These are phyloP conservation scores for Raffaelea deltoideospora DNA, from an alignment of 2,329 filamentous ascomycete species.

Conservation along the genomic window DNA sequence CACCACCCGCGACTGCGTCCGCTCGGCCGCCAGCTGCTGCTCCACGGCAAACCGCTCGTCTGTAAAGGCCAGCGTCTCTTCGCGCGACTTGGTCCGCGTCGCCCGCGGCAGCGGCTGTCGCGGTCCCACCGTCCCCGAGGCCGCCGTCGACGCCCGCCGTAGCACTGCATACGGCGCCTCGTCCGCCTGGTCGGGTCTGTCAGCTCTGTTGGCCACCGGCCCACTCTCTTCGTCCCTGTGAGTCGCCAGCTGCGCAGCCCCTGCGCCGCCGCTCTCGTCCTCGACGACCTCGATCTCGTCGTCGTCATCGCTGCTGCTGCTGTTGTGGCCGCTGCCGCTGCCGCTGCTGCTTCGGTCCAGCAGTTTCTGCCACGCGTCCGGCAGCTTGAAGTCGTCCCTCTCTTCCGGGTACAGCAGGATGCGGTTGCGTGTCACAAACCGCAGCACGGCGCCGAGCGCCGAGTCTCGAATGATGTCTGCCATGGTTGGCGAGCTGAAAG, in stretches of 20 bases:
- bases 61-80: conserved; percentile 13
- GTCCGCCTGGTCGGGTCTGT: conserved; percentile 5
- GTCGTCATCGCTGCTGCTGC: background rate
- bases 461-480: conserved; percentile 7
- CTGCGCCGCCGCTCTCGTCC: background rate
- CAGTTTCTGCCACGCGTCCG: conserved; percentile 49
- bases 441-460: conserved; percentile 15
- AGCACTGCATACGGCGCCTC: conserved; percentile 7
- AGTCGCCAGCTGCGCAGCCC: background rate
- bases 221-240: conserved; percentile 12
- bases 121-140: background rate
- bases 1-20: conserved; percentile 14
- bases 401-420: conserved; percentile 48
- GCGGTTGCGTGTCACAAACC: conserved; percentile 14
- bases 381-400: conserved; percentile 47
- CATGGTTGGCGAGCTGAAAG: no score
- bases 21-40: conserved; percentile 12
- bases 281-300: background rate
- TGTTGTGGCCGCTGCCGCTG: conserved; percentile 45
- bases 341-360: conserved; percentile 60
- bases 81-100: conserved; percentile 11
- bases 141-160: conserved; percentile 2
- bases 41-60: conserved; percentile 12
- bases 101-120: no score
- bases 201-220: background rate